Percentiles rank a stretch among this genome's conserved stretches.
Conservation (phyloP, 2,329 filamentous ascomycete genomes). For the Aspergillus thermomutatus region DNA sequence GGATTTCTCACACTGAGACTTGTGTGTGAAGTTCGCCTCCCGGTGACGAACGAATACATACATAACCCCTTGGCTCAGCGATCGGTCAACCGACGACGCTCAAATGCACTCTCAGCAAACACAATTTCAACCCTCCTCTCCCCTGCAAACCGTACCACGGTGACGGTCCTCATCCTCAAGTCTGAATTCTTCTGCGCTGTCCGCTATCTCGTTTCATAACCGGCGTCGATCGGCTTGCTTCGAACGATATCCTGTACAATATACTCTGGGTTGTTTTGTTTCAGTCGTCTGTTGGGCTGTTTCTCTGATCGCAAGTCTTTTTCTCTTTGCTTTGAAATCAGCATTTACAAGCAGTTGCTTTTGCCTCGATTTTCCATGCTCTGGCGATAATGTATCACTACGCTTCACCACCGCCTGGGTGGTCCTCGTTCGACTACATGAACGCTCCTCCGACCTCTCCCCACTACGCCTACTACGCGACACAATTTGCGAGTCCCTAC, state of each 20-base stretch:
- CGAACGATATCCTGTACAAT: slow-evolving; percentile 46
- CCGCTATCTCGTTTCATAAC: slow-evolving; percentile 15
- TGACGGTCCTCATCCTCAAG: slow-evolving; percentile 36
- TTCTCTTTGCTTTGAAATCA: slow-evolving; percentile 15
- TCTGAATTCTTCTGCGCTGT: slow-evolving; percentile 19
- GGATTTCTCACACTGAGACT: not conserved
- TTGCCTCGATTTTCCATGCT: slow-evolving; percentile 30
- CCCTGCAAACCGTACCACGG: slow-evolving; percentile 42
- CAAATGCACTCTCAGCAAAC: slow-evolving; percentile 44
- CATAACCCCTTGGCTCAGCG: slow-evolving; percentile 10
- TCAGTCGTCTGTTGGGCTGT: slow-evolving; percentile 11
- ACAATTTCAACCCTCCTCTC: slow-evolving; percentile 37
- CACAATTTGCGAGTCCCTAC: slow-evolving; percentile 50
- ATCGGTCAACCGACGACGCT: slow-evolving; percentile 33
- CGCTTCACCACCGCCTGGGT: slow-evolving; percentile 46
- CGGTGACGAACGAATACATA: slow-evolving; percentile 8
- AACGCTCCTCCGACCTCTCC: slow-evolving; percentile 51
- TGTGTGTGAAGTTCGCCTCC: slow-evolving; percentile 1
- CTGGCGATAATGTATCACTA: slow-evolving; percentile 46
- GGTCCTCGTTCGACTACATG: slow-evolving; percentile 48
- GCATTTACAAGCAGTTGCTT: slow-evolving; percentile 12
- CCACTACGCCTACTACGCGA: slow-evolving; percentile 51
- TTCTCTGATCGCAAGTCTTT: slow-evolving; percentile 12
- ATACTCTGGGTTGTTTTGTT: slow-evolving; percentile 33
- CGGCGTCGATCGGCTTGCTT: slow-evolving; percentile 34